Evolutionary conservation across 495 filamentous ascomycete genomes (phyloP), one percentile per base, ranked within the genome.

Genomic region (Penicillium malachiteum): DNA sequence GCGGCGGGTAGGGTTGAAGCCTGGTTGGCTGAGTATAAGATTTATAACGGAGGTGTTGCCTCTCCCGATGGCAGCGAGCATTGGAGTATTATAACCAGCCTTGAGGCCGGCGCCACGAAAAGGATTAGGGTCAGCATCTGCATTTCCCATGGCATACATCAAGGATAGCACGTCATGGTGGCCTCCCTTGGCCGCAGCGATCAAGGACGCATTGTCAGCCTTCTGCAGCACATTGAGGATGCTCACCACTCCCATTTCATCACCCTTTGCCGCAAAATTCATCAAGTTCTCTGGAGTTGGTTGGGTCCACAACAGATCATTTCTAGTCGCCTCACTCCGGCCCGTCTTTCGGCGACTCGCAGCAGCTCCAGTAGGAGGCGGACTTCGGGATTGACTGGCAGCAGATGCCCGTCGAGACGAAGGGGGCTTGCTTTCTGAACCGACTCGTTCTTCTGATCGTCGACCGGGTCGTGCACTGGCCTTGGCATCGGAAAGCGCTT

Each of bases 1-100:
- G 1, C 85, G 83, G 9, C 84, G 81, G 7, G 87, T 89, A 3
- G 92, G 90, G 57, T 96, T 83, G 57, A 96, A 94, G 5, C 81
- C 77, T 30, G 83, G 82, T 55, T 93, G 89, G 52, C 85, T 84
- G 2, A 97, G 77, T 5, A 98, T 79, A 9, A 96, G 80, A 43
- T 86, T 78, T 35, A 98, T 82, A 37, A 96, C 88, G 44, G 86
- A 86, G 26, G 90, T 76, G 65, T 95, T 94, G 10, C 92, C 92
- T 51, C 92, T 85, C 8, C 94, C 94, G 52, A 98, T 96, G 2
- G 94, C 91, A 35, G 91, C 91, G 31, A 96, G 80, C 82, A 98
- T 96, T 3, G 95, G 95, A 0, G 93, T 97, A 56, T 87, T 87
- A 58, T 88, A 77, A 7, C 77, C 80, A 13, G 74, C 60, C 51